Conservation (phyloP, 2,329 filamentous ascomycete species). For the Pseudovirgaria hyperparasitica region DNA sequence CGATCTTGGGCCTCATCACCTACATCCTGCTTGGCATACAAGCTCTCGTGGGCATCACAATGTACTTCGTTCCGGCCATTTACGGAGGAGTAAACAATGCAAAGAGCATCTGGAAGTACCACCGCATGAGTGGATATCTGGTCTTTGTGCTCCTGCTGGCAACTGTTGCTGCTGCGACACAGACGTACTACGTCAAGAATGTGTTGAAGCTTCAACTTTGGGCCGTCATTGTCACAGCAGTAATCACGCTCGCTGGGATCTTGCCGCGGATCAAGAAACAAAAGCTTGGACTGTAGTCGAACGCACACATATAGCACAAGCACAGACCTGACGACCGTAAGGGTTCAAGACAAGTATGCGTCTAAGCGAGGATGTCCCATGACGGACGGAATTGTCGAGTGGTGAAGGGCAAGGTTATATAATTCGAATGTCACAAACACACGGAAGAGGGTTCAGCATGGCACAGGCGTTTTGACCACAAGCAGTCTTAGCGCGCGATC, state of each 20-base stretch:
- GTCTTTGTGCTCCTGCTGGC: constrained; percentile 57
- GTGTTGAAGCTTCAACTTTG: constrained; percentile 63
- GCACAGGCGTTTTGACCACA: too few relatives aligned
- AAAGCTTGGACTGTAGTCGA: constrained; percentile 53
- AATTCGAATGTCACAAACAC: too few relatives aligned
- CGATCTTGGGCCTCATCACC: constrained; percentile 66
- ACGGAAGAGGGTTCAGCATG: too few relatives aligned
- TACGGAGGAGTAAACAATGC: constrained; percentile 72
- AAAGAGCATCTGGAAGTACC: constrained; percentile 81
- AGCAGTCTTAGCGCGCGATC: too few relatives aligned
- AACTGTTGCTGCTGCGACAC: constrained; percentile 62
- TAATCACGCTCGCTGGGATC: constrained; percentile 58
- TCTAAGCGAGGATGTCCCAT: too few relatives aligned
- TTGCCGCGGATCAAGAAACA: constrained; percentile 67
- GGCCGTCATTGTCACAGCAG: constrained; percentile 54
- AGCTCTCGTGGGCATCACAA: constrained; percentile 66
- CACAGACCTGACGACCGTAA: too few relatives aligned
- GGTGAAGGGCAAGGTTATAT: too few relatives aligned
- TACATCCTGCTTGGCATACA: constrained; percentile 60
- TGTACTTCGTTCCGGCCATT: constrained; percentile 61
- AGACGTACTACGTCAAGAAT: constrained; percentile 60
- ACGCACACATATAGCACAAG: constrained; percentile 10
- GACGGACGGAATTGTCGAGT: too few relatives aligned
- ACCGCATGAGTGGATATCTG: constrained; percentile 65
- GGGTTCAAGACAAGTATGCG: too few relatives aligned